These are phyloP conservation scores for Phoma sp. DNA, from an alignment of 2,329 filamentous ascomycete genomes.

Conservation along the genomic window DNA sequence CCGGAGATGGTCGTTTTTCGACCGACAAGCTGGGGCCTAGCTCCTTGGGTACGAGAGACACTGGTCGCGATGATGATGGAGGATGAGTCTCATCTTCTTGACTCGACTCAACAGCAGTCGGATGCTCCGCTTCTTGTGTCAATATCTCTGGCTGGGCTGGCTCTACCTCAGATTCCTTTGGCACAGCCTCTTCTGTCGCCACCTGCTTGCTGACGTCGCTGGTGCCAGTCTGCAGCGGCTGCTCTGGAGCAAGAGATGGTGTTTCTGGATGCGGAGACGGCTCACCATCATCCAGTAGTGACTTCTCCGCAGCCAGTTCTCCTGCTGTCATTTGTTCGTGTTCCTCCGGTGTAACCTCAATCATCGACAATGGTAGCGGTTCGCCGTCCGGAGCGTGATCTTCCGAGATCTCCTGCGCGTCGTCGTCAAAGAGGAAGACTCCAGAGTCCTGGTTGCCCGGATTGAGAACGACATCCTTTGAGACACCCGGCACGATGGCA, in stretches of 20 bases:
- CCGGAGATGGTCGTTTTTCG: not conserved
- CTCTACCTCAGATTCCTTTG: not conserved
- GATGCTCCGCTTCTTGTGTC: not conserved
- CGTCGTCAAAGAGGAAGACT: slow-evolving; percentile 27
- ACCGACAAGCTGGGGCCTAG: not conserved
- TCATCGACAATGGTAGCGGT: not conserved
- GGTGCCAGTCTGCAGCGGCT: not conserved
- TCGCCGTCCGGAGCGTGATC: slow-evolving; percentile 3
- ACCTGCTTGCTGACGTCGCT: not conserved
- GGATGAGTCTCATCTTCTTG: not conserved
- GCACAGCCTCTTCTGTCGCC: not conserved
- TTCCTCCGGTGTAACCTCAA: not conserved
- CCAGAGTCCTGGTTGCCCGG: slow-evolving; percentile 27
- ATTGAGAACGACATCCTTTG: slow-evolving; percentile 19
- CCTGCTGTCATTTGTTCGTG: not conserved
- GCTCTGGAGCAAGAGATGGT: slow-evolving; percentile 4
- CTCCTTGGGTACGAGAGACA: slow-evolving; percentile 2
- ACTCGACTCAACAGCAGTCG: not conserved
- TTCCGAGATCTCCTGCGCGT: slow-evolving; percentile 10
- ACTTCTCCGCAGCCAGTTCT: not conserved
- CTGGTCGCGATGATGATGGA: not conserved
- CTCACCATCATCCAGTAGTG: slow-evolving; percentile 1
- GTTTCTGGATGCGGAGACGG: not conserved
- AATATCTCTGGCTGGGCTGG: not conserved
- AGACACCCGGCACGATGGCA: not conserved